Evolutionary conservation across 768 basidiomycete genomes (phyloP).

Genomic region (Pisolithus marmoratus): DNA sequence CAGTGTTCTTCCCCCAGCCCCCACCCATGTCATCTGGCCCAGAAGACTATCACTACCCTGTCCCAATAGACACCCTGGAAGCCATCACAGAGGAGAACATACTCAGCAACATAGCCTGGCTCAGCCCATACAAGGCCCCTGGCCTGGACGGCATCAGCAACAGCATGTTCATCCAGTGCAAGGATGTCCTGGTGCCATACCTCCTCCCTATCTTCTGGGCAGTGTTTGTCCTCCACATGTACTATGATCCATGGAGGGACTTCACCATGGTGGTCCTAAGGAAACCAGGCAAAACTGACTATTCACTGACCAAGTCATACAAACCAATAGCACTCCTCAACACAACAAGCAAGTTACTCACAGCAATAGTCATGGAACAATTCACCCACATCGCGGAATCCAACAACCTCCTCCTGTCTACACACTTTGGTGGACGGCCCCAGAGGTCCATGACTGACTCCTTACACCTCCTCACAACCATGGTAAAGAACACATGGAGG

Average conservation of each 20-base stretch:
- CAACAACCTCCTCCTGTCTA: conserved; percentile 24
- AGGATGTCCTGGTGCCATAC: too few species aligned
- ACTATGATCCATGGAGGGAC: too few species aligned
- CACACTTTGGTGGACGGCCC: conserved; percentile 36
- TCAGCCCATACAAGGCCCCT: conserved; percentile 15
- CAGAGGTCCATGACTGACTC: conserved; percentile 35
- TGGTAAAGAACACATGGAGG: conserved; percentile 36
- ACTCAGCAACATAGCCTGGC: conserved; percentile 5
- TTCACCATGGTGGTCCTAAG: conserved; percentile 16
- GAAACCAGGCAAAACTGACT: conserved; percentile 28
- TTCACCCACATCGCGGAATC: too few species aligned
- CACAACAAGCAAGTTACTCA: conserved; percentile 2
- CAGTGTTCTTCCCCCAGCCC: conserved; percentile 22
- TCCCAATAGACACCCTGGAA: neutral
- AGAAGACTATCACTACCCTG: conserved; percentile 1
- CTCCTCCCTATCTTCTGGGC: too few species aligned
- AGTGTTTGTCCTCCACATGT: too few species aligned
- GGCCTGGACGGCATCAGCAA: conserved; percentile 28
- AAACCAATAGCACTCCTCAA: conserved; percentile 34
- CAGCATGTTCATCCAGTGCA: conserved; percentile 9
- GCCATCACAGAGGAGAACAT: conserved; percentile 3
- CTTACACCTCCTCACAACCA: conserved; percentile 25
- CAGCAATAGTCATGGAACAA: too few species aligned
- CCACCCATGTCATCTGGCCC: neutral
- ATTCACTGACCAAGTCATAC: conserved; percentile 29